Evolutionary conservation across 257 asterid species (phyloP).

Genomic region (Solanum acaule): DNA sequence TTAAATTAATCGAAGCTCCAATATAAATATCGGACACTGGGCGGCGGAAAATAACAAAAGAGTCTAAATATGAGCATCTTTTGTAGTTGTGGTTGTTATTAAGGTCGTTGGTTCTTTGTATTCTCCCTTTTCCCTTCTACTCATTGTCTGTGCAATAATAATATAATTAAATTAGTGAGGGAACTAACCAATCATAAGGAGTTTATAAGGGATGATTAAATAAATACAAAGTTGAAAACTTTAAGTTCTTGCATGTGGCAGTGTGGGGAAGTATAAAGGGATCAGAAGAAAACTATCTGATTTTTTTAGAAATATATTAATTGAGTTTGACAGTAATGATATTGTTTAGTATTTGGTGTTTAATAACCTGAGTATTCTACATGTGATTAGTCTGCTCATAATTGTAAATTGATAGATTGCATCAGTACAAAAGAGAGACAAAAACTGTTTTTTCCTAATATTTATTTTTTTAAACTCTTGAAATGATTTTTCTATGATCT

Average conservation of each 20-base stretch:
- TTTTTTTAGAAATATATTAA: not conserved
- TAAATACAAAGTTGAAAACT: conserved; percentile 9
- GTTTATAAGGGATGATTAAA: conserved; percentile 27
- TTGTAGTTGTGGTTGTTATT: conserved; percentile 39
- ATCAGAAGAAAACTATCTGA: conserved; percentile 9
- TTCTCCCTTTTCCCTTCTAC: conserved; percentile 13
- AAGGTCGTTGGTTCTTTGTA: conserved; percentile 22
- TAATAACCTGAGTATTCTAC: not conserved
- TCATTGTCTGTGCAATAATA: conserved; percentile 1
- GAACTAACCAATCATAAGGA: conserved; percentile 62
- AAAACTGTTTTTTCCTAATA: not conserved
- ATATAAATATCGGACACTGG: not conserved
- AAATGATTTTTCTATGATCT: not conserved
- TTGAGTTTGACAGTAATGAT: not conserved
- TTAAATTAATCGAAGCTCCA: not conserved
- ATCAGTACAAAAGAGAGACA: not conserved
- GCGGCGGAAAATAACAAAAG: not conserved
- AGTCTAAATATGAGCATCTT: conserved; percentile 32
- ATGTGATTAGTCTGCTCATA: not conserved
- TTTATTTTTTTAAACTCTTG: not conserved
- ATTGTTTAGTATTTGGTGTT: not conserved
- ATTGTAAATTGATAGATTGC: conserved; percentile 25
- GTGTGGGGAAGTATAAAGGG: conserved; percentile 47
- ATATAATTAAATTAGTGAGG: conserved; percentile 23
- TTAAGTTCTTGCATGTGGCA: conserved; percentile 58